A percentile compares a stretch with the other conserved stretches of the same genome.
phyloP scores from a whole-genome alignment of 768 basidiomycete genomes.

The Lyophyllum atratum region DNA sequence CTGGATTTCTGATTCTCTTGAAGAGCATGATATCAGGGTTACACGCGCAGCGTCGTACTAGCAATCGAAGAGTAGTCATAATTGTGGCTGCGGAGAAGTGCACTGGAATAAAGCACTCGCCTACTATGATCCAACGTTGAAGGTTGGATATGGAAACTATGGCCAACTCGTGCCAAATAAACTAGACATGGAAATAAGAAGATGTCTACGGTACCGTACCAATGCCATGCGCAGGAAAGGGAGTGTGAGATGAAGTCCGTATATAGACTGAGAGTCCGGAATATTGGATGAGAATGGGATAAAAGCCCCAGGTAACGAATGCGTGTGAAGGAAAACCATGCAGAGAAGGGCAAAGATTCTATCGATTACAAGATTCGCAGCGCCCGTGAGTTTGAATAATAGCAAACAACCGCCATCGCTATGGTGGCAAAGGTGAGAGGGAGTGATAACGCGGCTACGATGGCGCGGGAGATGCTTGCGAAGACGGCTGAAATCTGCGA shows the following conservation, averaged over 20 bases:
- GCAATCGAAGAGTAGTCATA: too few relatives aligned
- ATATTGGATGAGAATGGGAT: too few relatives aligned
- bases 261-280: too few relatives aligned
- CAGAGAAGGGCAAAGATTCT: not conserved
- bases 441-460: slow-evolving; percentile 31
- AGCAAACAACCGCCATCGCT: slow-evolving; percentile 40
- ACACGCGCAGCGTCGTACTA: too few relatives aligned
- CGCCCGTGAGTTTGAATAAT: slow-evolving; percentile 38
- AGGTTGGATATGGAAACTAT: too few relatives aligned
- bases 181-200: not conserved
- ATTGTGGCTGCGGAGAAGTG: too few relatives aligned
- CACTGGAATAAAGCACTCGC: too few relatives aligned
- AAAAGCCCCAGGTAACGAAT: not conserved
- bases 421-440: slow-evolving; percentile 38
- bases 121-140: too few relatives aligned
- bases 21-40: too few relatives aligned
- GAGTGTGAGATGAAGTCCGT: not conserved
- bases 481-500: slow-evolving; percentile 14
- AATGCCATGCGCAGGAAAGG: too few relatives aligned
- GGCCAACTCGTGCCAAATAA: too few relatives aligned
- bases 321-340: not conserved
- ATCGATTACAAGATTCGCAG: slow-evolving; percentile 32
- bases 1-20: too few relatives aligned
- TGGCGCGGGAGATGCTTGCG: slow-evolving; percentile 23
- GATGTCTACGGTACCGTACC: not conserved